phyloP scores from a whole-genome alignment of 495 filamentous ascomycete species.

The Pseudotulostoma volvatum region DNA sequence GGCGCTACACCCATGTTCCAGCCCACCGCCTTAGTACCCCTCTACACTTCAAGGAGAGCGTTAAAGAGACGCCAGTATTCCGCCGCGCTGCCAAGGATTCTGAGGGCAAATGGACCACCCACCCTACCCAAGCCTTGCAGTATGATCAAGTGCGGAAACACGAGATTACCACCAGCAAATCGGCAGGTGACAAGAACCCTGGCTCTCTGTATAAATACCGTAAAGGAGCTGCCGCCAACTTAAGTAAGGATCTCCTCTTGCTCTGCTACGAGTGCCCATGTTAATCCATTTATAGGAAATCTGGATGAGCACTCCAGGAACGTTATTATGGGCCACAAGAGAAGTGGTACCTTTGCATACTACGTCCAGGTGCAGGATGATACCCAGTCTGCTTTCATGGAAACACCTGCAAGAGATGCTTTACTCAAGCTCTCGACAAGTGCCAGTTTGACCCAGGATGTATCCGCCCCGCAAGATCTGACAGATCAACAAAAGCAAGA shows the following conservation, averaged over 20 bases:
- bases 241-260: slow-evolving; percentile 6
- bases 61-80: slow-evolving; percentile 7
- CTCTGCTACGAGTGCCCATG: no score
- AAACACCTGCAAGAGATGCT: slow-evolving; percentile 10
- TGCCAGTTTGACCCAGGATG: slow-evolving; percentile 8
- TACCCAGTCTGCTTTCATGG: slow-evolving; percentile 13
- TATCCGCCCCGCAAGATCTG: slow-evolving; percentile 7
- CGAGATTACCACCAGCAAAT: slow-evolving; percentile 4
- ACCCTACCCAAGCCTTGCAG: slow-evolving; percentile 3
- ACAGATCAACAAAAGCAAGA: slow-evolving; percentile 3
- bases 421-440: slow-evolving; percentile 7
- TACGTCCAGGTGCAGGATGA: slow-evolving; percentile 11
- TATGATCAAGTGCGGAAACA: slow-evolving; percentile 5
- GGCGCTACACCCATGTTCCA: slow-evolving; percentile 7
- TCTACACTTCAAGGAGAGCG: slow-evolving; percentile 11
- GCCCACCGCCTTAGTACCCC: slow-evolving; percentile 10
- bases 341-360: slow-evolving; percentile 9
- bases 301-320: slow-evolving; percentile 12
- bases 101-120: slow-evolving; percentile 4
- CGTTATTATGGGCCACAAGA: slow-evolving; percentile 10
- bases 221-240: slow-evolving; percentile 10
- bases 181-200: slow-evolving; percentile 6
- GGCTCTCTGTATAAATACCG: slow-evolving; percentile 13
- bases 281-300: slow-evolving; percentile 11
- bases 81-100: slow-evolving; percentile 2